Evolutionary conservation across 495 filamentous ascomycete species (phyloP).

Genomic region (Penicillium manginii): DNA sequence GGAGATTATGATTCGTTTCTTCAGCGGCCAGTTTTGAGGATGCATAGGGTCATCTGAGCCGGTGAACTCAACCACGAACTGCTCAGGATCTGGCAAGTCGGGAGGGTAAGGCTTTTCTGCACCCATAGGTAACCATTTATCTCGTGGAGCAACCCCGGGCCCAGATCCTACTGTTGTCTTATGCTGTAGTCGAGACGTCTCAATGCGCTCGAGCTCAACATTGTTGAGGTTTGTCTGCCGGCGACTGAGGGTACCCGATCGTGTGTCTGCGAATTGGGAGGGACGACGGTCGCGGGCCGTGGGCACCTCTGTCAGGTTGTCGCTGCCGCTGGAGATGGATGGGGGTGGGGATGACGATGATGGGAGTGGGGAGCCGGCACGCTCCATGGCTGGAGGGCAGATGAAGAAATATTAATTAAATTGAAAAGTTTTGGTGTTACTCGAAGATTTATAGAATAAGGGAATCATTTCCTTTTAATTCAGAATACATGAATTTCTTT

Average conservation of each 20-base stretch:
- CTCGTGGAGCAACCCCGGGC: slow-evolving; percentile 19
- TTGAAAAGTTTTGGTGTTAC: neutral
- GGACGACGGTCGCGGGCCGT: slow-evolving; percentile 5
- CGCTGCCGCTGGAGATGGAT: slow-evolving; percentile 12
- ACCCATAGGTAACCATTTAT: slow-evolving; percentile 41
- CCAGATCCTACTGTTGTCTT: slow-evolving; percentile 39
- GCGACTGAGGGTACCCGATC: slow-evolving; percentile 20
- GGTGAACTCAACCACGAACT: slow-evolving; percentile 59
- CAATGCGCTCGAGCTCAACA: slow-evolving; percentile 39
- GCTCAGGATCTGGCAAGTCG: slow-evolving; percentile 44
- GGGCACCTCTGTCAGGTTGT: slow-evolving; percentile 10
- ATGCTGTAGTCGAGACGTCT: slow-evolving; percentile 39
- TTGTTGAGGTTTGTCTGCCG: slow-evolving; percentile 28
- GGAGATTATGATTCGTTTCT: slow-evolving; percentile 29
- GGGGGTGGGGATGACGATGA: slow-evolving; percentile 3
- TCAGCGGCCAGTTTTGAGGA: slow-evolving; percentile 54
- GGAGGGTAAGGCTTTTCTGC: slow-evolving; percentile 50
- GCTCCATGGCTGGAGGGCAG: slow-evolving; percentile 15
- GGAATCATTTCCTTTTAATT: neutral
- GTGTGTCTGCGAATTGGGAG: slow-evolving; percentile 6
- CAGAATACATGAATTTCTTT: neutral
- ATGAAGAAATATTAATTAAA: neutral
- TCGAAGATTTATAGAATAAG: neutral
- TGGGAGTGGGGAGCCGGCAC: neutral
- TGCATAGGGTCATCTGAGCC: slow-evolving; percentile 55